Percentiles rank a stretch among this genome's conserved stretches.
Evolutionary conservation across 2,329 filamentous ascomycete genomes (phyloP).

Genomic region (Curvularia sp.): DNA sequence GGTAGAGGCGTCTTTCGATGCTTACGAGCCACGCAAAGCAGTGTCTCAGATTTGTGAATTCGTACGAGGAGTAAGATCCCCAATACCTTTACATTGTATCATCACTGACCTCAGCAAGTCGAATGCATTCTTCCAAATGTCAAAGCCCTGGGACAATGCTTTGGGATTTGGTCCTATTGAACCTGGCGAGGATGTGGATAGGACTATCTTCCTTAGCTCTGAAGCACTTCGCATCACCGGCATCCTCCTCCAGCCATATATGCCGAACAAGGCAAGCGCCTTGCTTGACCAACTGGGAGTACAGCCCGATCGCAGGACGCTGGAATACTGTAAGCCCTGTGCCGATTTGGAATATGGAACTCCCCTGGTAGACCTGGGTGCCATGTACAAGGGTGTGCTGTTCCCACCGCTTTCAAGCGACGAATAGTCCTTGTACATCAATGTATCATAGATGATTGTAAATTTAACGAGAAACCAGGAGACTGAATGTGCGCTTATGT

Average conservation of each 20-base stretch:
- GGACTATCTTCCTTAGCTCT: slow-evolving; percentile 70
- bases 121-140: slow-evolving; percentile 70
- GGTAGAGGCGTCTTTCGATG: slow-evolving; percentile 34
- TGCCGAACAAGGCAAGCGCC: slow-evolving; percentile 76
- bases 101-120: slow-evolving; percentile 54
- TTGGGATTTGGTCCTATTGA: slow-evolving; percentile 45
- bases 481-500: too few species aligned
- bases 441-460: slow-evolving; percentile 11
- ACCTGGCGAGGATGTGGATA: slow-evolving; percentile 43
- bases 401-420: slow-evolving; percentile 56
- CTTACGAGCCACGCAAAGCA: slow-evolving; percentile 40
- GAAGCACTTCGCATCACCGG: slow-evolving; percentile 81
- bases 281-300: slow-evolving; percentile 84
- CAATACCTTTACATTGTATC: background rate
- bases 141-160: slow-evolving; percentile 71
- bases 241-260: slow-evolving; percentile 89
- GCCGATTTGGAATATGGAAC: slow-evolving; percentile 74
- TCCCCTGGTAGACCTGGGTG: slow-evolving; percentile 51
- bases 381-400: slow-evolving; percentile 55
- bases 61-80: slow-evolving; percentile 35
- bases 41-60: slow-evolving; percentile 37
- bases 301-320: slow-evolving; percentile 63
- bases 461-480: background rate
- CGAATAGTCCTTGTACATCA: slow-evolving; percentile 19
- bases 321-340: slow-evolving; percentile 67